A percentile compares a stretch with the other conserved stretches of the same genome.
Evolutionary conservation across 768 basidiomycete genomes (phyloP).

Genomic region (Leccinum disarticulatum): DNA sequence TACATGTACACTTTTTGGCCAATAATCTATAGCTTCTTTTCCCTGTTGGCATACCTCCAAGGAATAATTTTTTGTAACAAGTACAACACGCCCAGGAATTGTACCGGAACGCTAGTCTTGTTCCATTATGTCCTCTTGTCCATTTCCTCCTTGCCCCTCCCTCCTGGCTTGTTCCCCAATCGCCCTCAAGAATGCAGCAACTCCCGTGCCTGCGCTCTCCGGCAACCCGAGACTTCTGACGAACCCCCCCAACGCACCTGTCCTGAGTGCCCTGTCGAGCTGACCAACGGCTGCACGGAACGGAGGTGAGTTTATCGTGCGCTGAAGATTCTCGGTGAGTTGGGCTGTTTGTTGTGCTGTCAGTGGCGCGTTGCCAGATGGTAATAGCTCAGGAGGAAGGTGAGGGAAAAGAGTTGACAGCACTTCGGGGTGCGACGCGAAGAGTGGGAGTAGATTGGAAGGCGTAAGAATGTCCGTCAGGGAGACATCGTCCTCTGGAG

Average conservation of each 20-base stretch:
- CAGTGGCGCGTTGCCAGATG: slow-evolving; percentile 55
- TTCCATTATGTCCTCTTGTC: slow-evolving; percentile 64
- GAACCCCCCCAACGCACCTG: slow-evolving; percentile 72
- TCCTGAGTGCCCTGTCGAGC: slow-evolving; percentile 82
- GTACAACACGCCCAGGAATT: neutral
- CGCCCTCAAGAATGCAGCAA: slow-evolving; percentile 78
- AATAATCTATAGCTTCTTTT: neutral
- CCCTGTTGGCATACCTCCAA: too few relatives aligned
- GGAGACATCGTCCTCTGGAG: slow-evolving; percentile 50
- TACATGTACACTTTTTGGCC: neutral
- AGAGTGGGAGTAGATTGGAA: slow-evolving; percentile 68
- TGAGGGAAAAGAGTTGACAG: slow-evolving; percentile 74
- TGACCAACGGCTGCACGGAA: slow-evolving; percentile 77
- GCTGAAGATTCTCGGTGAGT: slow-evolving; percentile 57
- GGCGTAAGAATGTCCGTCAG: slow-evolving; percentile 77
- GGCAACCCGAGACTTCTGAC: slow-evolving; percentile 81
- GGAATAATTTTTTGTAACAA: too few relatives aligned
- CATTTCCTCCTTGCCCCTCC: slow-evolving; percentile 32
- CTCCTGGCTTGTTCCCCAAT: slow-evolving; percentile 72
- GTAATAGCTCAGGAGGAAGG: slow-evolving; percentile 69
- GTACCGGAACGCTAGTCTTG: slow-evolving; percentile 52
- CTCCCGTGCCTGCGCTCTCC: slow-evolving; percentile 77
- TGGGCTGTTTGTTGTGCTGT: slow-evolving; percentile 25
- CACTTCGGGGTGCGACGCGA: slow-evolving; percentile 67
- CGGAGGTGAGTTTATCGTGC: slow-evolving; percentile 79